A percentile compares a stretch with the other conserved stretches of the same genome.
Evolutionary conservation across 2,329 filamentous ascomycete species (phyloP).

Genomic region (Fusarium austroafricanum): DNA sequence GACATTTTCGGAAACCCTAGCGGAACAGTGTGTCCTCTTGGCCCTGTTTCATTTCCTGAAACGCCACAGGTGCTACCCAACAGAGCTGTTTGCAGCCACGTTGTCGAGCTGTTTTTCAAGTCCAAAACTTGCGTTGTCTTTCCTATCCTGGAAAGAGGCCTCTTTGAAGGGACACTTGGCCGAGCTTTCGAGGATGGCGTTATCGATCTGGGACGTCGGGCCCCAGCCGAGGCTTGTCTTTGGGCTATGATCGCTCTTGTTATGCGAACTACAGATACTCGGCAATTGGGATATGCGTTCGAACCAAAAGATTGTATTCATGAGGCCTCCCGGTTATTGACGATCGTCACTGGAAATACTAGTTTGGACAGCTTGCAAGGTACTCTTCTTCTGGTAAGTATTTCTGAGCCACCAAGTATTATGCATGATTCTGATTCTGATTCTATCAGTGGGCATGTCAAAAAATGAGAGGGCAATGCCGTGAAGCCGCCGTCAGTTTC

Average conservation of each 20-base stretch:
- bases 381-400: constrained; percentile 25
- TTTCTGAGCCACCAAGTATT: rapidly evolving
- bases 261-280: constrained; percentile 7
- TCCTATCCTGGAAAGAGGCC: constrained; percentile 16
- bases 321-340: constrained; percentile 12
- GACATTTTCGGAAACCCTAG: constrained; percentile 26
- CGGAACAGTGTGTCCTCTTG: neutral
- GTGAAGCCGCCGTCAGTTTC: constrained; percentile 24
- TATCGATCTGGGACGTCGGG: neutral
- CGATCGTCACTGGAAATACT: constrained; percentile 12
- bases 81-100: neutral
- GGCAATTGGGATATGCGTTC: neutral
- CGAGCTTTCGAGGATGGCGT: constrained; percentile 11
- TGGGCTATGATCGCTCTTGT: constrained; percentile 28
- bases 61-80: constrained; percentile 9
- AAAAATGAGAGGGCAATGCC: constrained; percentile 19
- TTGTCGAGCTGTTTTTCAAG: constrained; percentile 25
- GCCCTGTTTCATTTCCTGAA: constrained; percentile 10
- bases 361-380: constrained; percentile 23
- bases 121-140: constrained; percentile 26
- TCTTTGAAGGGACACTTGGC: constrained; percentile 18
- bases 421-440: neutral
- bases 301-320: constrained; percentile 9
- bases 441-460: constrained; percentile 9
- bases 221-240: constrained; percentile 20